Evolutionary conservation across 331 rosid species (phyloP).

Genomic region (Quercus lobata): DNA sequence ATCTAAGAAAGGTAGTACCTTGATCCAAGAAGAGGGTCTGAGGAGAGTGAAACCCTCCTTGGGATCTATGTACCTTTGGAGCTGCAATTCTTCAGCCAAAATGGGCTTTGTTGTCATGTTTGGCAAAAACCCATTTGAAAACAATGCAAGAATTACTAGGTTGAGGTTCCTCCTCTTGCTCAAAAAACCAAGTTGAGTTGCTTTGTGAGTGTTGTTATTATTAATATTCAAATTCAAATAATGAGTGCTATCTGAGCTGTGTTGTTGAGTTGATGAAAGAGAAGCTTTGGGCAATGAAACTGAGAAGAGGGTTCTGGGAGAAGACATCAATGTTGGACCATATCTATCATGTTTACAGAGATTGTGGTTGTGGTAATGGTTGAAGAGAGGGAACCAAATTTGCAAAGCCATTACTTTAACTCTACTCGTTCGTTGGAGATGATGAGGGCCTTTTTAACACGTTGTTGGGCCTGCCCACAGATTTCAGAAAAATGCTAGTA

Average conservation of each 20-base stretch:
- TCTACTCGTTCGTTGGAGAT: neutral
- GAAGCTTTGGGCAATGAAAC: slow-evolving; percentile 16
- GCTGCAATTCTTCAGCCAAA: slow-evolving; percentile 58
- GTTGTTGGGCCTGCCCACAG: too few species aligned
- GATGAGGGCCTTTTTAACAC: too few species aligned
- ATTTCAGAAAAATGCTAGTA: too few species aligned
- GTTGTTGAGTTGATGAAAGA: neutral
- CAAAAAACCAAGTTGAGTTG: neutral
- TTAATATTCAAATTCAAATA: neutral
- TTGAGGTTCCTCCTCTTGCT: slow-evolving; percentile 54
- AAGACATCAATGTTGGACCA: neutral
- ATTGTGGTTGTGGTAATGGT: neutral
- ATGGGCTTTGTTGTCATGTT: slow-evolving; percentile 22
- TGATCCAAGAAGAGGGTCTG: slow-evolving; percentile 75
- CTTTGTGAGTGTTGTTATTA: slow-evolving; percentile 9
- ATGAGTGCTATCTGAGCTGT: slow-evolving; percentile 7
- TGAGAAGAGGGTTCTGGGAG: slow-evolving; percentile 24
- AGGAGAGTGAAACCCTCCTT: slow-evolving; percentile 90
- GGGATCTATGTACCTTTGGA: slow-evolving; percentile 69
- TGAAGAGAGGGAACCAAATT: slow-evolving; percentile 13
- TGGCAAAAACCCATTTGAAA: slow-evolving; percentile 35
- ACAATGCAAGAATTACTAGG: slow-evolving; percentile 32
- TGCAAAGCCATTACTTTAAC: slow-evolving; percentile 29
- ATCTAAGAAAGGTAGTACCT: slow-evolving; percentile 48
- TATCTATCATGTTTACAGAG: slow-evolving; percentile 10